Percentiles rank a stretch among this genome's conserved stretches.
These are phyloP conservation scores for Paraconiothyrium sp. DNA, from an alignment of 2,329 filamentous ascomycete genomes.

Conservation along the genomic window DNA sequence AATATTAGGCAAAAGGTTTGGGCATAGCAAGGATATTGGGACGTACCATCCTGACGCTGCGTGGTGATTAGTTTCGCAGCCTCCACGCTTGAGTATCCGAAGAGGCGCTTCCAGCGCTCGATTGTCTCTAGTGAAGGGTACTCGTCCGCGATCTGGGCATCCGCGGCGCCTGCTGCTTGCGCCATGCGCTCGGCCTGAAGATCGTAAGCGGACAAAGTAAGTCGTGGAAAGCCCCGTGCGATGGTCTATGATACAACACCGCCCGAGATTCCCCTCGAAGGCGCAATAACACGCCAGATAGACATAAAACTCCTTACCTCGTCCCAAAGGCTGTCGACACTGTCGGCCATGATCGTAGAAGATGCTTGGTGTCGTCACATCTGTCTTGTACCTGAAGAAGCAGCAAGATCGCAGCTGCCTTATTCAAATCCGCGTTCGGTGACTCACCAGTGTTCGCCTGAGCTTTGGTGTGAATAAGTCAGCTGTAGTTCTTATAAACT, in stretches of 20 bases:
- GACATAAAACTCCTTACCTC: not conserved
- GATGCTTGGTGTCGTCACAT: not conserved
- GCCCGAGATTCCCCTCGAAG: no score
- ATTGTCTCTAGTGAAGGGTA: constrained; percentile 34
- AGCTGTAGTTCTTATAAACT: not conserved
- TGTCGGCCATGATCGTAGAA: not conserved
- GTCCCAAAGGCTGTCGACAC: not conserved
- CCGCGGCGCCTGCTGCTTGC: constrained; percentile 19
- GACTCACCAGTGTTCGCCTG: not conserved
- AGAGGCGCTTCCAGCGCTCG: constrained; percentile 48
- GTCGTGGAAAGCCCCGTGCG: not conserved
- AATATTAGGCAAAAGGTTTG: not conserved
- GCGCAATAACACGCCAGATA: no score
- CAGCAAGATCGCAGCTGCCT: not conserved
- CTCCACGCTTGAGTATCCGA: constrained; percentile 42
- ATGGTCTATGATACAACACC: not conserved
- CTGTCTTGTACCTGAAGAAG: not conserved
- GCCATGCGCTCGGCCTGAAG: constrained; percentile 30
- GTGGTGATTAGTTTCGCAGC: constrained; percentile 44
- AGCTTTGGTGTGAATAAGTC: not conserved
- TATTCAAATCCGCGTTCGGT: not conserved
- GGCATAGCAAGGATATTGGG: not conserved
- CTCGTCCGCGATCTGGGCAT: constrained; percentile 26
- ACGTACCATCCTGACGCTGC: constrained; percentile 41
- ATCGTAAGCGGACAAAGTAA: not conserved